Evolutionary conservation across 2,329 filamentous ascomycete species (phyloP).

Genomic region (Ilyonectria mors-panacis): DNA sequence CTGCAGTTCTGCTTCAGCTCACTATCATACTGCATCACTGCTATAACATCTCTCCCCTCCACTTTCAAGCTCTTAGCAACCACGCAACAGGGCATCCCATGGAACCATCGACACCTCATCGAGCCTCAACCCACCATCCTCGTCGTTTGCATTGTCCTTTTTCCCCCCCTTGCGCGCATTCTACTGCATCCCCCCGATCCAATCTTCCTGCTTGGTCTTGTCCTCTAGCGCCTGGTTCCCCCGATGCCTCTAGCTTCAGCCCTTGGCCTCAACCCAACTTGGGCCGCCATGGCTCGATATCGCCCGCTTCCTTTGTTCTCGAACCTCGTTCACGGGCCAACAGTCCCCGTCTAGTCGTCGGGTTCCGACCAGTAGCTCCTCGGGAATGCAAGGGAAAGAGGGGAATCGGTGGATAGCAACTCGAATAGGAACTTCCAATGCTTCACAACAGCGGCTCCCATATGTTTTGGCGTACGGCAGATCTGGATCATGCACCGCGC

Average conservation of each 20-base stretch:
- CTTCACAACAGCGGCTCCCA: not conserved
- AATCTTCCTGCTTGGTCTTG: conserved; percentile 4
- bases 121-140: conserved; percentile 41
- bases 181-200: conserved; percentile 5
- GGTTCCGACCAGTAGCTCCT: not conserved
- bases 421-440: too few species aligned
- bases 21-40: conserved; percentile 31
- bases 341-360: too few species aligned
- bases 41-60: conserved; percentile 16
- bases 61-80: conserved; percentile 2
- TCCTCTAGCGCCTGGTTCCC: not conserved
- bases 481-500: conserved; percentile 19
- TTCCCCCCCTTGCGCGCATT: conserved; percentile 11
- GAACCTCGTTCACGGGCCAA: not conserved
- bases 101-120: conserved; percentile 36
- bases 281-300: conserved; percentile 25
- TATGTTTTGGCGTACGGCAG: not conserved
- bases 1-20: not conserved
- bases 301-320: conserved; percentile 7
- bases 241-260: conserved; percentile 23
- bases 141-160: conserved; percentile 20
- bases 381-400: conserved; percentile 3
- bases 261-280: conserved; percentile 34
- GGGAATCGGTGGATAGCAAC: not conserved
- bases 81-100: conserved; percentile 39